phyloP scores from a whole-genome alignment of 2,329 filamentous ascomycete species.

The Aspergillus eucalypticola region DNA sequence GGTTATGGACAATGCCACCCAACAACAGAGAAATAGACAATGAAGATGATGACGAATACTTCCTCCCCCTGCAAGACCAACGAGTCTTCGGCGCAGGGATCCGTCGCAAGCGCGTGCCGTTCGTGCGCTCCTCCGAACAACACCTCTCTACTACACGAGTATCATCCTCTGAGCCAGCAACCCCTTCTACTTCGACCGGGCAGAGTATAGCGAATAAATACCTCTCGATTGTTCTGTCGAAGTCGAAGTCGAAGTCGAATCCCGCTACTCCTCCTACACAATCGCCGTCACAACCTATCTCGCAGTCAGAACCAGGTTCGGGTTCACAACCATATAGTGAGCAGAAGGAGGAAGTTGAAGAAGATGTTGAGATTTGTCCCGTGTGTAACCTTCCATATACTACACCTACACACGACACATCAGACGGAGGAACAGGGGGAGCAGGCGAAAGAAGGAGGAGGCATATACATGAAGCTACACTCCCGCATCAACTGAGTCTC shows the following conservation, averaged over 20 bases:
- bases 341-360: not conserved
- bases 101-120: slow-evolving; percentile 60
- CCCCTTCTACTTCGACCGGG: slow-evolving; percentile 18
- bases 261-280: not conserved
- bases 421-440: not conserved
- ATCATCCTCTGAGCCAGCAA: slow-evolving; percentile 24
- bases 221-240: slow-evolving; percentile 48
- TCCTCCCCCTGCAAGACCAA: slow-evolving; percentile 59
- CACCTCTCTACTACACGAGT: slow-evolving; percentile 34
- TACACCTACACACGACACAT: not conserved
- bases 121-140: slow-evolving; percentile 55
- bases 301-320: not conserved
- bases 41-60: slow-evolving; percentile 58
- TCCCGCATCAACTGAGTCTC: slow-evolving; percentile 59
- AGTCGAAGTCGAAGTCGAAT: slow-evolving; percentile 18
- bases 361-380: slow-evolving; percentile 45
- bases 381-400: slow-evolving; percentile 60
- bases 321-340: not conserved
- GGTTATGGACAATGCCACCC: not conserved
- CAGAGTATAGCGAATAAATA: slow-evolving; percentile 44
- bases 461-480: slow-evolving; percentile 50
- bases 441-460: too few species aligned
- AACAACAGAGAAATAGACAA: not conserved
- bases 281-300: not conserved
- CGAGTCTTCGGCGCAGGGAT: slow-evolving; percentile 64